Evolutionary conservation across 2,329 filamentous ascomycete genomes (phyloP).

Genomic region (Decorospora gaudefroyi): DNA sequence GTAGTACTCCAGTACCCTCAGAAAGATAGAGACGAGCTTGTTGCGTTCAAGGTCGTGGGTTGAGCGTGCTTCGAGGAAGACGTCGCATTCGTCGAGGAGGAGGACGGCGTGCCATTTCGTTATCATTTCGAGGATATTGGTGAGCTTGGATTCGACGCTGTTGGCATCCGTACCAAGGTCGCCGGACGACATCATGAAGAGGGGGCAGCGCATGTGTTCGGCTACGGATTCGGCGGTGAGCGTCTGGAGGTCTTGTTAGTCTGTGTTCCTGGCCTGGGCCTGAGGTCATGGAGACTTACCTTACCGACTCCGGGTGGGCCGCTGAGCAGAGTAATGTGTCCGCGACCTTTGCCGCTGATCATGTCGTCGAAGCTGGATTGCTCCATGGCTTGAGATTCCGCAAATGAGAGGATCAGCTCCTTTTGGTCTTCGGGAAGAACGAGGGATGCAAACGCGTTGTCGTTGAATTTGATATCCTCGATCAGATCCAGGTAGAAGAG

Average conservation of each 20-base stretch:
- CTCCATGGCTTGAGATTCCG: constrained; percentile 79
- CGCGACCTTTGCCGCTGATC: constrained; percentile 75
- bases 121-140: constrained; percentile 55
- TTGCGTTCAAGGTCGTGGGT: constrained; percentile 39
- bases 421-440: constrained; percentile 70
- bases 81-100: constrained; percentile 64
- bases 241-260: constrained; percentile 51
- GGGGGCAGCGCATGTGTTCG: constrained; percentile 77
- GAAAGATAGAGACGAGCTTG: constrained; percentile 45
- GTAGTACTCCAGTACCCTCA: constrained; percentile 38
- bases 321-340: constrained; percentile 78
- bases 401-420: constrained; percentile 73
- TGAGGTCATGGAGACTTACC: not conserved
- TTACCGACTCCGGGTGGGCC: constrained; percentile 86
- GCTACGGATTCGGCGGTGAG: constrained; percentile 84
- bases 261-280: too few species aligned
- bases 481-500: constrained; percentile 80
- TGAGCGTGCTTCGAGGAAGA: constrained; percentile 60
- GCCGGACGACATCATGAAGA: constrained; percentile 81
- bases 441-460: constrained; percentile 76
- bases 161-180: constrained; percentile 55
- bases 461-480: constrained; percentile 80
- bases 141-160: constrained; percentile 53
- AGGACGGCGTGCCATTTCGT: constrained; percentile 58
- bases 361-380: constrained; percentile 73